These are phyloP conservation scores for Garcia nutans DNA, from an alignment of 345 rosid species.

Conservation along the genomic window DNA sequence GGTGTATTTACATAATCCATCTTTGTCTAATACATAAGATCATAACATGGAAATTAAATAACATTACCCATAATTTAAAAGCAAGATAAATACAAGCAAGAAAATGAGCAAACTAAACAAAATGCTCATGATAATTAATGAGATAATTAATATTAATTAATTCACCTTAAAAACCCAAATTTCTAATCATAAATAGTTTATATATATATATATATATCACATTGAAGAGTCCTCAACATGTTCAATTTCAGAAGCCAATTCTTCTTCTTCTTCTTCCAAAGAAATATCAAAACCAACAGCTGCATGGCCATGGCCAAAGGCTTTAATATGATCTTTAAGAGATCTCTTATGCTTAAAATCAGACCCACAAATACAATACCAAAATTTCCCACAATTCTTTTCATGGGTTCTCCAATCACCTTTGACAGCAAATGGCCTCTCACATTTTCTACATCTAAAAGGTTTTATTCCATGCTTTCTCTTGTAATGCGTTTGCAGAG, in stretches of 20 bases:
- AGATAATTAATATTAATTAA: too few species aligned
- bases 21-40: too few species aligned
- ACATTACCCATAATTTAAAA: too few species aligned
- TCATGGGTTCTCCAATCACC: slow-evolving; percentile 92
- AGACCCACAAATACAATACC: slow-evolving; percentile 78
- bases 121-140: not conserved
- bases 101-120: too few species aligned
- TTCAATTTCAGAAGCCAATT: slow-evolving; percentile 56
- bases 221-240: slow-evolving; percentile 18
- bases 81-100: too few species aligned
- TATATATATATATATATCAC: not conserved
- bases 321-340: slow-evolving; percentile 68
- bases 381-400: slow-evolving; percentile 79
- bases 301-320: slow-evolving; percentile 74
- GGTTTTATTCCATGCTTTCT: slow-evolving; percentile 73
- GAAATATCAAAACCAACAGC: slow-evolving; percentile 35
- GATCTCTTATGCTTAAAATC: slow-evolving; percentile 84
- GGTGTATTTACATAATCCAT: too few species aligned
- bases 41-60: too few species aligned
- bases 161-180: not conserved
- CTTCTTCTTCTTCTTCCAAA: slow-evolving; percentile 60
- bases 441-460: slow-evolving; percentile 69
- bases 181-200: not conserved
- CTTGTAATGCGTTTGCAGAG: slow-evolving; percentile 87
- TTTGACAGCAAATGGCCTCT: slow-evolving; percentile 70